A percentile compares a stretch with the other conserved stretches of the same genome.
Conservation (phyloP, 257 asterid genomes). For the Solanum medicagineum region DNA sequence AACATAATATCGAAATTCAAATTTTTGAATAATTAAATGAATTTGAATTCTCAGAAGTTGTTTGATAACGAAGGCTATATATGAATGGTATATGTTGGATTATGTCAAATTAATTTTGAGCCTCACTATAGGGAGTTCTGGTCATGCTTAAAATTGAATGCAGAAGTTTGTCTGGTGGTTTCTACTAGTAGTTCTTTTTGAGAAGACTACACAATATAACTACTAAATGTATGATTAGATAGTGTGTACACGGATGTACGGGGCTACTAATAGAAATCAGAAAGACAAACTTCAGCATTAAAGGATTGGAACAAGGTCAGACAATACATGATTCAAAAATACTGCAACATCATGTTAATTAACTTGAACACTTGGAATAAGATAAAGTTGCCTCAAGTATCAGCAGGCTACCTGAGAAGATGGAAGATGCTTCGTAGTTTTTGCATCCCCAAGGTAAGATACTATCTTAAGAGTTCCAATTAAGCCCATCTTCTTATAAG, state of each 20-base stretch:
- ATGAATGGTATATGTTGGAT: neutral
- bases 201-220: neutral
- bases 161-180: neutral
- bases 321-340: neutral
- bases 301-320: neutral
- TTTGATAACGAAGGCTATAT: neutral
- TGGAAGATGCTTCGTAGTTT: conserved; percentile 27
- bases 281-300: neutral
- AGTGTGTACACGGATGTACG: neutral
- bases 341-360: neutral
- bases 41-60: neutral
- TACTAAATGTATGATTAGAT: neutral
- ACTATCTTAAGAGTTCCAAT: conserved; percentile 74
- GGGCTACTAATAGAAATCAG: neutral
- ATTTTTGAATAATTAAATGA: neutral
- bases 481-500: conserved; percentile 84
- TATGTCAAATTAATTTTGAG: neutral
- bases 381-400: neutral
- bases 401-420: conserved; percentile 40
- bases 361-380: neutral
- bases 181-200: neutral
- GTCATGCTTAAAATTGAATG: neutral
- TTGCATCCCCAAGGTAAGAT: conserved; percentile 55
- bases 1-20: neutral
- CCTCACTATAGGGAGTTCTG: neutral